Conservation (phyloP, 176 grass and related monocot species). For the Hyparrhenia diplandra region DNA sequence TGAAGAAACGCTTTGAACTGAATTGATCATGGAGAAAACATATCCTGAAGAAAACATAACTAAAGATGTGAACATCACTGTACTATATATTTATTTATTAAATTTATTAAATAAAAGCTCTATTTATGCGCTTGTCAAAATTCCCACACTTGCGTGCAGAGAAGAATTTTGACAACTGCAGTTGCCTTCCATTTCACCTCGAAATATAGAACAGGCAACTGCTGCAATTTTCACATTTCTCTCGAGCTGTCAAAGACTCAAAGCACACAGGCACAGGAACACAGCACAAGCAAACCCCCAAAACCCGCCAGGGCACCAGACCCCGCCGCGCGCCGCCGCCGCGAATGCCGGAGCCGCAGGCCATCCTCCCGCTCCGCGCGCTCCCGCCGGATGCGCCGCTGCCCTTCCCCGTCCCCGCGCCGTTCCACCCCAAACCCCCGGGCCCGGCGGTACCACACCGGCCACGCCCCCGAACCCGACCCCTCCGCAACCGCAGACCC, state of each 20-base stretch:
- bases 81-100: no score
- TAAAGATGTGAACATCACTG: no score
- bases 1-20: no score
- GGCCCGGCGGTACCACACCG: background rate
- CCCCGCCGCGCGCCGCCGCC: background rate
- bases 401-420: conserved; percentile 25
- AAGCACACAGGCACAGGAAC: background rate
- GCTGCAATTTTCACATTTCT: background rate
- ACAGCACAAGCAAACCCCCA: conserved; percentile 20
- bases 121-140: no score
- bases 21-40: no score
- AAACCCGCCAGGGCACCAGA: conserved; percentile 14
- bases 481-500: conserved; percentile 5
- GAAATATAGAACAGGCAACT: no score
- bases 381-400: conserved; percentile 61
- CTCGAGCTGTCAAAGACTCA: background rate
- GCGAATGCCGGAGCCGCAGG: conserved; percentile 59
- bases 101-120: no score
- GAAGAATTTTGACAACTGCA: no score
- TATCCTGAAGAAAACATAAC: no score
- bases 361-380: conserved; percentile 50
- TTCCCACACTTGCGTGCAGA: no score
- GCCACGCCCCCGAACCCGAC: background rate
- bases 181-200: no score
- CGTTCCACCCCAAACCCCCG: conserved; percentile 24